Base-by-base conservation (phyloP, 1,284 basidiomycete species). In the Puccinia novopanici region DNA sequence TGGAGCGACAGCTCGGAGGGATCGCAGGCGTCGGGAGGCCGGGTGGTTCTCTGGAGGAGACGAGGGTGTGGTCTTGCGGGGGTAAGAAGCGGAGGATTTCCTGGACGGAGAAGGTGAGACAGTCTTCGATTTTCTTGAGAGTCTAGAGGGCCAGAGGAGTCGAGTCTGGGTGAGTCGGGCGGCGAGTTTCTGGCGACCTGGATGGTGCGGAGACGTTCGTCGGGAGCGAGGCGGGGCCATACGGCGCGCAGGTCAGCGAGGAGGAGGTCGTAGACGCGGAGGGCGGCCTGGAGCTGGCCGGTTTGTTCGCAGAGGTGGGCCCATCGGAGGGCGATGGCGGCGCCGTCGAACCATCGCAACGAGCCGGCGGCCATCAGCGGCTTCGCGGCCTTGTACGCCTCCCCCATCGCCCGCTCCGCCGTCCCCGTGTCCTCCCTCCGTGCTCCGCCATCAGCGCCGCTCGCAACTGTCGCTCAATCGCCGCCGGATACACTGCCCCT, bases 131-230 rank as follows among this genome's bases (percentile, higher is more conserved):
- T 27, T 54, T 52, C 17, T 17, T 71, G 4, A 3, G n/a, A 19
- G 24, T 37, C 22, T 2, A 1, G 24, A 37, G 40, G 5, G 10
- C 8, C 9, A 15, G 50, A 1, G 22, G 24, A 27, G 42, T n/a
- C n/a, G 61, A 61, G 5, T 34, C 34, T 34, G 34, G 4, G 34
- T 4, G 34, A 34, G 34, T 34, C 8, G 50, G 0, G 10, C 34
- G 24, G 45, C 68, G 10, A 71, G 34, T 54, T 34, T 71, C 50
- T 71, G 68, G 68, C 68, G 50, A 71, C n/a, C 22, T 71, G 48
- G 50, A 71, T 71, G 19, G 68, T 52, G 22, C 68, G n/a, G 0
- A 71, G 8, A 34, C 50, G 27, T n/a, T 52, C 50, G 19, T 52
- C 30, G 12, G 40, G 2, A 5, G 27, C 12, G 4, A 71, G 24